Percentiles rank a stretch among this genome's conserved stretches.
Conservation (phyloP, 257 asterid genomes). For the Phtheirospermum japonicum region DNA sequence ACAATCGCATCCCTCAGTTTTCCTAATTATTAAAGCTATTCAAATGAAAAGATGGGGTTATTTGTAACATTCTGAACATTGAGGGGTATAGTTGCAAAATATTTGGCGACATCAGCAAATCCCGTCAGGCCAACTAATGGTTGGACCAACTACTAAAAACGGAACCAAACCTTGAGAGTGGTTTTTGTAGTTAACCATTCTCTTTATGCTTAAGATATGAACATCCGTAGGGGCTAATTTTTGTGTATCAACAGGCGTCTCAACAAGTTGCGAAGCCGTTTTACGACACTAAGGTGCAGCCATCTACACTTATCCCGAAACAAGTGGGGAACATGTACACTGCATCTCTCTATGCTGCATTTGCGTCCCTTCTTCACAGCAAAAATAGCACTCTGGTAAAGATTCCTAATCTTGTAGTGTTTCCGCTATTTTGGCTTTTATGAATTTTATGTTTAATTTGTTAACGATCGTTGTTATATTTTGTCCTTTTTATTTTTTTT, state of each 20-base stretch:
- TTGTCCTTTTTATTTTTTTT: not conserved
- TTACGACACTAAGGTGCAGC: constrained; percentile 81
- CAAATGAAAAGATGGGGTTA: too few relatives aligned
- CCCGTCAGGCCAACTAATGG: too few relatives aligned
- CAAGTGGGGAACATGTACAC: constrained; percentile 99
- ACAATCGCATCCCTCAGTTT: too few relatives aligned
- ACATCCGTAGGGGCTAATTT: not conserved
- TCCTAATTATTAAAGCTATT: too few relatives aligned
- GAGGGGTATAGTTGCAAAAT: too few relatives aligned
- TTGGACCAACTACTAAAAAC: too few relatives aligned
- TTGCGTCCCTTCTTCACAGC: constrained; percentile 87
- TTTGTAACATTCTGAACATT: too few relatives aligned
- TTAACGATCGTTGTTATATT: not conserved
- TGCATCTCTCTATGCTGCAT: constrained; percentile 96
- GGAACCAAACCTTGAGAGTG: not conserved
- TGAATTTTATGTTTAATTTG: not conserved
- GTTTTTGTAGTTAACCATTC: not conserved
- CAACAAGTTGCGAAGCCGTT: constrained; percentile 88
- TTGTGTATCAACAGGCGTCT: constrained; percentile 55
- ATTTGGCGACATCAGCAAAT: too few relatives aligned
- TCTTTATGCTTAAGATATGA: not conserved
- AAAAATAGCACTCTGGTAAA: constrained; percentile 70
- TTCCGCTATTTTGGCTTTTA: not conserved
- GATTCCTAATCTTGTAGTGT: constrained; percentile 12
- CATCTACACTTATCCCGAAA: constrained; percentile 83